phyloP scores from a whole-genome alignment of 2,329 filamentous ascomycete species.

The Berkeleyomyces rouxiae region DNA sequence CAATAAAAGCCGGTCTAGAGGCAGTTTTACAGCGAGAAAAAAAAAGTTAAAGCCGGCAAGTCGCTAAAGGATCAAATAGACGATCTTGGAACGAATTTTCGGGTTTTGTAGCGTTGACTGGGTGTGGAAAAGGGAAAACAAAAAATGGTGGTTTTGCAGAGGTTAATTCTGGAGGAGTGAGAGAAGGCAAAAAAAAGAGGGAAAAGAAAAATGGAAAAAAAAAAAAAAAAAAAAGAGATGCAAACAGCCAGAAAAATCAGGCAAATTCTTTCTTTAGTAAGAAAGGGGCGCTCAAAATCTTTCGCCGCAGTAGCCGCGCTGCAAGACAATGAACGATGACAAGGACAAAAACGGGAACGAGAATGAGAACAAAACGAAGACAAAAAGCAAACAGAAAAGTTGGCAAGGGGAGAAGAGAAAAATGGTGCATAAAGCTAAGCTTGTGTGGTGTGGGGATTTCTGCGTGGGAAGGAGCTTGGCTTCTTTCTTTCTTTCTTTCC shows the following conservation, averaged over 20 bases:
- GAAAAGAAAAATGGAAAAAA: constrained; percentile 3
- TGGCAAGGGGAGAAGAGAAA: neutral
- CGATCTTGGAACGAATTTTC: neutral
- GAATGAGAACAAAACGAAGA: neutral
- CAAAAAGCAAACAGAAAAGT: neutral
- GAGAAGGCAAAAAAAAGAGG: constrained; percentile 1
- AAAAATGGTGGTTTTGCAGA: neutral
- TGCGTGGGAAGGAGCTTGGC: neutral
- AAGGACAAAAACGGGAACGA: neutral
- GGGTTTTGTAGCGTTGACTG: neutral
- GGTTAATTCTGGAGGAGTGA: neutral
- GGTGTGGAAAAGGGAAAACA: neutral
- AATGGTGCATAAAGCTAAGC: constrained; percentile 1
- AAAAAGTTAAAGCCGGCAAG: neutral
- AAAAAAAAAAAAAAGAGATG: neutral
- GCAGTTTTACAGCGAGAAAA: neutral
- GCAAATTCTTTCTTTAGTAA: too few species aligned
- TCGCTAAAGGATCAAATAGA: neutral
- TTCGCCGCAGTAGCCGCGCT: too few species aligned
- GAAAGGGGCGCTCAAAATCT: too few species aligned
- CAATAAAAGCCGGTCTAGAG: constrained; percentile 2
- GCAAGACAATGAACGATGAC: too few species aligned
- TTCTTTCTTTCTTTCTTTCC: neutral
- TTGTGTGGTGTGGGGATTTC: neutral
- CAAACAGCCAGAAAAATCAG: too few species aligned